These are phyloP conservation scores for Cucumis hystrix DNA, from an alignment of 306 rosid genomes.

Conservation along the genomic window DNA sequence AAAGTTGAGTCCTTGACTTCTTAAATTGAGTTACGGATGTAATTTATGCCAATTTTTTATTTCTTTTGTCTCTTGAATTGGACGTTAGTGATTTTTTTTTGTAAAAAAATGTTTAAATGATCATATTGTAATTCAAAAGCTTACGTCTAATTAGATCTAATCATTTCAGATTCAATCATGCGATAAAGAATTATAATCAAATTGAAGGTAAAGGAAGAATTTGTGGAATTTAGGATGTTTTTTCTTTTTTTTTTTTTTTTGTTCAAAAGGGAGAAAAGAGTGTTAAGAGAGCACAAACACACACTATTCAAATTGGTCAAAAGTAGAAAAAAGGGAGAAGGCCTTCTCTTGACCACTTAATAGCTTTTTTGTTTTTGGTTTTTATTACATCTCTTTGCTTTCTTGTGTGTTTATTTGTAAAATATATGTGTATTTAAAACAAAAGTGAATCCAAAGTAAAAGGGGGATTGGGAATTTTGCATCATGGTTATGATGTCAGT, in stretches of 20 bases:
- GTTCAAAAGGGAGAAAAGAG: not conserved
- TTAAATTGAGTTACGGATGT: too few species aligned
- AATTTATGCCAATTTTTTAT: too few species aligned
- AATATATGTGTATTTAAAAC: not conserved
- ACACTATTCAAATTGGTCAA: constrained; percentile 8
- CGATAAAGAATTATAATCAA: not conserved
- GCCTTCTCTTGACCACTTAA: constrained; percentile 4
- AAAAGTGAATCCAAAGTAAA: constrained; percentile 9
- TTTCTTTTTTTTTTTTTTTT: not conserved
- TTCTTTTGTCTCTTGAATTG: too few species aligned
- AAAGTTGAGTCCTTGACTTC: too few species aligned
- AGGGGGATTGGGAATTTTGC: constrained; percentile 6
- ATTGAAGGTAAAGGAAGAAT: not conserved
- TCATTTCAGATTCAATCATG: not conserved
- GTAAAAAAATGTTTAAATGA: too few species aligned
- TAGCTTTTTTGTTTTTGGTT: not conserved
- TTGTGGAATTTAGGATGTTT: not conserved
- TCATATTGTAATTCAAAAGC: too few species aligned
- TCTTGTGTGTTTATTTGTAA: not conserved
- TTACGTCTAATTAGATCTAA: not conserved
- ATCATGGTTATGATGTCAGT: constrained; percentile 11
- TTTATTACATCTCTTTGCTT: not conserved
- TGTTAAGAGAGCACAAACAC: not conserved
- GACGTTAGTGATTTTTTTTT: too few species aligned
- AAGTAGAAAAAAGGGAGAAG: constrained; percentile 3